A percentile compares a stretch with the other conserved stretches of the same genome.
Evolutionary conservation across 2,329 filamentous ascomycete genomes (phyloP).

Genomic region (Colletotrichum sp.): DNA sequence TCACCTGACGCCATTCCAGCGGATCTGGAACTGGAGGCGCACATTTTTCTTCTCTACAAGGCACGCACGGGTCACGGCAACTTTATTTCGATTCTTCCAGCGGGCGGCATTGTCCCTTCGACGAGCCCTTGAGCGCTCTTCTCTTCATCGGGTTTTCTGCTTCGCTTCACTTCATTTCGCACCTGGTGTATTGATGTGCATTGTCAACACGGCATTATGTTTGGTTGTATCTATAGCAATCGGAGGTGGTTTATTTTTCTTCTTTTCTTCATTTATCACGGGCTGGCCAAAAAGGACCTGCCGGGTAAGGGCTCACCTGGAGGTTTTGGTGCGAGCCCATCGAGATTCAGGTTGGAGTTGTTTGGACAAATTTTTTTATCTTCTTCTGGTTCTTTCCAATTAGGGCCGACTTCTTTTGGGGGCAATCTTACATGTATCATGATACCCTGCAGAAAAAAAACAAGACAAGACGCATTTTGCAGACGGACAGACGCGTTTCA

Average conservation of each 20-base stretch:
- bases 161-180: neutral
- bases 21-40: constrained; percentile 3
- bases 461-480: constrained; percentile 5
- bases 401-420: constrained; percentile 5
- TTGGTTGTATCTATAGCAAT: neutral
- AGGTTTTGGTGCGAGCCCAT: neutral
- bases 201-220: neutral
- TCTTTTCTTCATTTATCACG: neutral
- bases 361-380: neutral
- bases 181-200: neutral
- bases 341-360: constrained; percentile 6
- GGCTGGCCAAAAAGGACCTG: neutral
- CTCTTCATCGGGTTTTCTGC: neutral
- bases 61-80: constrained; percentile 12
- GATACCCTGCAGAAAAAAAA: constrained; percentile 22
- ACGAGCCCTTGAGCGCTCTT: neutral
- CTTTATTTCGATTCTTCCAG: constrained; percentile 3
- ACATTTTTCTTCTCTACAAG: constrained; percentile 4
- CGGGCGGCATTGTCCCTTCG: constrained; percentile 4
- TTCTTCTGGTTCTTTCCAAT: constrained; percentile 3
- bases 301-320: neutral
- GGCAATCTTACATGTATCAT: constrained; percentile 20
- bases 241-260: neutral
- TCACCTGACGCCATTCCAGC: neutral
- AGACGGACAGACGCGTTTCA: constrained; percentile 12